phyloP scores from a whole-genome alignment of 345 rosid genomes.

The Cardamine resedifolia region DNA sequence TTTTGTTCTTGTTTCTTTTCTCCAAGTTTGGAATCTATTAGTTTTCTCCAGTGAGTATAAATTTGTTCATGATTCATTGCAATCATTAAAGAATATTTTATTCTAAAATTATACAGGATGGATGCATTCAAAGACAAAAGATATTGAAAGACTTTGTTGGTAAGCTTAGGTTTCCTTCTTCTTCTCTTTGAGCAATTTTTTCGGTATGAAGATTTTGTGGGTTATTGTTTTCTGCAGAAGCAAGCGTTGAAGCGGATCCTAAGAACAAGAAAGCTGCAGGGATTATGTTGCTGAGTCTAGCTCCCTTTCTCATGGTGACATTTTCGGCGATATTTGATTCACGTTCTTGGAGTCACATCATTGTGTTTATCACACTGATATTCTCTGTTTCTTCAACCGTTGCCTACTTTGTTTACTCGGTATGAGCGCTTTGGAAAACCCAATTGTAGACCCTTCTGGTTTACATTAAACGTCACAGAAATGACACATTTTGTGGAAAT shows the following conservation, averaged over 20 bases:
- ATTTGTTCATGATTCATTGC: background rate
- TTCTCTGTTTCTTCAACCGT: slow-evolving; percentile 17
- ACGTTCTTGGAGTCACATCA: slow-evolving; percentile 9
- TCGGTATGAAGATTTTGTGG: background rate
- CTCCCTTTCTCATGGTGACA: slow-evolving; percentile 30
- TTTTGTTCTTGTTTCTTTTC: background rate
- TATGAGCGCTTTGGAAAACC: background rate
- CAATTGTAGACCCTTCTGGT: background rate
- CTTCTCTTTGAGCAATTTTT: background rate
- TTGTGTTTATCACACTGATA: slow-evolving; percentile 24
- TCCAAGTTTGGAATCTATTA: background rate
- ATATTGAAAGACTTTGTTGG: slow-evolving; percentile 10
- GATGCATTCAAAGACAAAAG: background rate
- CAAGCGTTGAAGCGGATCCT: slow-evolving; percentile 21
- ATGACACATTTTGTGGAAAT: background rate
- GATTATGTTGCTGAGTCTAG: slow-evolving; percentile 23
- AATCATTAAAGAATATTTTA: background rate
- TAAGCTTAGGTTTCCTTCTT: background rate
- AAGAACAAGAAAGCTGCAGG: slow-evolving; percentile 26
- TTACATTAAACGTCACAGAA: background rate
- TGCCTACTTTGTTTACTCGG: slow-evolving; percentile 29
- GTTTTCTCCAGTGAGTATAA: background rate
- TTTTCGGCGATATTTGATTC: background rate
- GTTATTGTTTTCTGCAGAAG: background rate
- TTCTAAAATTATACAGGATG: background rate